These are phyloP conservation scores for Myriosclerotinia curreyana DNA, from an alignment of 2,329 filamentous ascomycete species.

Conservation along the genomic window DNA sequence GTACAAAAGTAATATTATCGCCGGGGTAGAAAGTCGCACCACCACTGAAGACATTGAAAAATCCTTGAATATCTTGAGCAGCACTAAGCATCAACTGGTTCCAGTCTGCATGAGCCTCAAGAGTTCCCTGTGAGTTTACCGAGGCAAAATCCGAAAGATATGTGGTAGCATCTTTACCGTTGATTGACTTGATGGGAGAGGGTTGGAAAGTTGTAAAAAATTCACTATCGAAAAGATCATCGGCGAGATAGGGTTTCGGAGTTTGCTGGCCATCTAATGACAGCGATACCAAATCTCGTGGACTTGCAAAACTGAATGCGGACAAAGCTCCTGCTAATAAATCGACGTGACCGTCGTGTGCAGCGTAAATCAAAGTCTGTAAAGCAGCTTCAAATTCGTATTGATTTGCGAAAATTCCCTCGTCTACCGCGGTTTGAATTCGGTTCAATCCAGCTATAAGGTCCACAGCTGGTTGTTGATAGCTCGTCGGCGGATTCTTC, in stretches of 20 bases:
- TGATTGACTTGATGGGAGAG: conserved; percentile 52
- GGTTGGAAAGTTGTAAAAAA: conserved; percentile 27
- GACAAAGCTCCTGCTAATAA: conserved; percentile 50
- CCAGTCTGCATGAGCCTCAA: conserved; percentile 42
- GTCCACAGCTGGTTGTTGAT: conserved; percentile 49
- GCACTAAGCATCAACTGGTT: conserved; percentile 37
- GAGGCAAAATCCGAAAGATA: conserved; percentile 47
- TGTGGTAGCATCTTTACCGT: conserved; percentile 49
- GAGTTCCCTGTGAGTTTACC: conserved; percentile 36
- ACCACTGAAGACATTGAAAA: conserved; percentile 39
- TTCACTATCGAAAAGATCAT: conserved; percentile 39
- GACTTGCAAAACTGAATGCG: conserved; percentile 50
- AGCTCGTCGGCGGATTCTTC: conserved; percentile 50
- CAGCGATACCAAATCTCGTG: conserved; percentile 54
- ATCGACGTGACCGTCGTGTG: conserved; percentile 62
- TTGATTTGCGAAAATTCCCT: conserved; percentile 48
- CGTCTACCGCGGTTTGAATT: conserved; percentile 44
- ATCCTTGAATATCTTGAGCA: conserved; percentile 37
- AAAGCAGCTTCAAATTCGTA: conserved; percentile 56
- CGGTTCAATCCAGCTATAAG: conserved; percentile 45
- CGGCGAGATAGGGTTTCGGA: conserved; percentile 39
- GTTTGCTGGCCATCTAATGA: conserved; percentile 51
- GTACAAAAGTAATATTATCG: conserved; percentile 39
- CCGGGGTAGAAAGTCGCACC: conserved; percentile 42
- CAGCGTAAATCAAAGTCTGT: conserved; percentile 46